Base-by-base conservation (phyloP, 257 asterid species). In the Lycium ferocissimum region DNA sequence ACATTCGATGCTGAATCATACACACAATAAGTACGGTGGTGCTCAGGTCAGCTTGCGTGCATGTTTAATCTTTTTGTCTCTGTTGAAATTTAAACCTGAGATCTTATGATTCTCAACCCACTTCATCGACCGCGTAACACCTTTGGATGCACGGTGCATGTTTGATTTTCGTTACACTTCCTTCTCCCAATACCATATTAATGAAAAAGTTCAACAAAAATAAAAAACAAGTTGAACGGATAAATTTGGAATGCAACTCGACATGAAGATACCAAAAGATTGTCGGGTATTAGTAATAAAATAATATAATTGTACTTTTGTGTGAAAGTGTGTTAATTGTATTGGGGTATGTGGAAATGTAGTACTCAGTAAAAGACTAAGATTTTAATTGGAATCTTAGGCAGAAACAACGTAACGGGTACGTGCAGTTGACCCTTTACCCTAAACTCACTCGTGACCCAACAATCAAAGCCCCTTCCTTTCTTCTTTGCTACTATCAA, bases 381-480 rank as follows among this genome's bases (percentile, higher is more conserved):
- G 47, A 58, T 65, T 56, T 47, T 76, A 61, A 37, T 80, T 80
- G 89, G 94, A 89, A 88, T 91, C 90, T 84, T 65, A 51, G 84
- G 83, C 70, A 85, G 70, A 69, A 54, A 86, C 86, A 76, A 81
- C 91, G 91, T 91, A 73, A 85, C 91, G 90, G 87, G 87, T 90
- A 89, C 91, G 90, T 83, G 85, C 87, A 58, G 89, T 87, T 86
- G 87, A 82, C 83, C 66, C 84, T 54, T 14, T 72, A 26, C 53
- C 49, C 86, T 5, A 35, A 75, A 73, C 45, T 83, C 76, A 51
- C 63, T 76, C 82, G 82, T 76, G 82, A 76, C 82, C 22, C 82
- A 51, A 76, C 63, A 51, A 76, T 14, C 82, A 76, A 76, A 76
- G 82, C 62, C 20, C 15, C 22, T 26, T 26, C 5, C 62, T 76